Conservation (phyloP, 2,329 filamentous ascomycete species). For the Gaeumannomyces tritici region DNA sequence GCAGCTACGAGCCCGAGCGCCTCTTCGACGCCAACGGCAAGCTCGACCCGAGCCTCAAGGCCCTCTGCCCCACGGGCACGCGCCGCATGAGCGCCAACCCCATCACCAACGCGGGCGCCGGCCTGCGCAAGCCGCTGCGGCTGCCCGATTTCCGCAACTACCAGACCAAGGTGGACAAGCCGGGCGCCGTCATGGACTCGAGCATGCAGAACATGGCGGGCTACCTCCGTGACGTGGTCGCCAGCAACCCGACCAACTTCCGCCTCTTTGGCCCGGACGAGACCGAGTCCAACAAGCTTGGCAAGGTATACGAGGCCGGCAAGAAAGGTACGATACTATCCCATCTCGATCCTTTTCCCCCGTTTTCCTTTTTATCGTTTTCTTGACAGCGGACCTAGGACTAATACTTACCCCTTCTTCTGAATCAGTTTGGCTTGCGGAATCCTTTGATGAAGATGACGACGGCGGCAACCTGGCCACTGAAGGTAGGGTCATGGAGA, state of each 20-base stretch:
- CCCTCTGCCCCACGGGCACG: slow-evolving; percentile 54
- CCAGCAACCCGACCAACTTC: slow-evolving; percentile 56
- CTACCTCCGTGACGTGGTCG: slow-evolving; percentile 60
- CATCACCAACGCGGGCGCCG: slow-evolving; percentile 59
- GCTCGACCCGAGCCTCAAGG: slow-evolving; percentile 52
- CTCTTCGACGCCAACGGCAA: slow-evolving; percentile 57
- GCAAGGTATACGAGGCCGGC: slow-evolving; percentile 58
- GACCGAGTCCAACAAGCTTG: slow-evolving; percentile 73
- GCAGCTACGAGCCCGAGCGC: slow-evolving; percentile 62
- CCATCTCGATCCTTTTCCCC: too few species aligned
- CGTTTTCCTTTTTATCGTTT: too few species aligned
- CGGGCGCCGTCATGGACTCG: slow-evolving; percentile 44
- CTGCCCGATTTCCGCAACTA: slow-evolving; percentile 65
- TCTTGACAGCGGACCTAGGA: too few species aligned
- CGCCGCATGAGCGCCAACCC: slow-evolving; percentile 71
- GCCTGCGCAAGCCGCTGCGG: slow-evolving; percentile 53
- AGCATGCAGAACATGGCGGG: slow-evolving; percentile 63
- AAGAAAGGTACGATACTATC: too few species aligned
- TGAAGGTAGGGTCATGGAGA: slow-evolving; percentile 70
- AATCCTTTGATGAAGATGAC: slow-evolving; percentile 66
- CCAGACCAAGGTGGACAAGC: slow-evolving; percentile 49
- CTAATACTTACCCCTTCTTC: too few species aligned
- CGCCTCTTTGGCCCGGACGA: slow-evolving; percentile 72
- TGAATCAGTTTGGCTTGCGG: slow-evolving; percentile 73
- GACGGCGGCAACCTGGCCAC: slow-evolving; percentile 65